These are phyloP conservation scores for Ambrosiella xylebori DNA, from an alignment of 2,329 filamentous ascomycete species.

Conservation along the genomic window DNA sequence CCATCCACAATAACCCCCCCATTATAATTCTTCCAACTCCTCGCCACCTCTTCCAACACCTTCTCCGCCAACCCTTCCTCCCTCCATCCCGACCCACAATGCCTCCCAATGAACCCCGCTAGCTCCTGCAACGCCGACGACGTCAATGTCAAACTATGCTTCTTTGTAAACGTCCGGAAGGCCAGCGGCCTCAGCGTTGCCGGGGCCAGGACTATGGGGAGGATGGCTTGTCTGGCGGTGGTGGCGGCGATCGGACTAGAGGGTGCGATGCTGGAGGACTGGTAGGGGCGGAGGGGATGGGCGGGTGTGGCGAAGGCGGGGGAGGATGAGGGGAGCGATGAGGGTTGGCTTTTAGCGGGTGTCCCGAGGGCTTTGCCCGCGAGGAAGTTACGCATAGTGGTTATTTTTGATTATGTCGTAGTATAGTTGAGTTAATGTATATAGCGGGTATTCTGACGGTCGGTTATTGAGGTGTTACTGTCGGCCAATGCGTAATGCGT, in stretches of 20 bases:
- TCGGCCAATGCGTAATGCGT: not conserved
- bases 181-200: constrained; percentile 76
- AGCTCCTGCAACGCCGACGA: constrained; percentile 72
- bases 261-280: constrained; percentile 26
- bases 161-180: constrained; percentile 93
- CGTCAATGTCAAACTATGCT: constrained; percentile 83
- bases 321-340: constrained; percentile 69
- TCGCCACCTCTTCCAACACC: constrained; percentile 79
- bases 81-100: constrained; percentile 91
- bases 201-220: constrained; percentile 79
- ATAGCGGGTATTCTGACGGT: not conserved
- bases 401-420: not conserved
- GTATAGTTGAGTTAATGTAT: not conserved
- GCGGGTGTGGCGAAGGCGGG: constrained; percentile 78
- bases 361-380: constrained; percentile 13
- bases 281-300: constrained; percentile 55
- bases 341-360: constrained; percentile 20
- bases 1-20: constrained; percentile 87
- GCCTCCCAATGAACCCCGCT: constrained; percentile 75
- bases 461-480: not conserved
- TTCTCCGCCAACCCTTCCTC: constrained; percentile 87
- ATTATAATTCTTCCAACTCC: constrained; percentile 77
- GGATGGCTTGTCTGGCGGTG: constrained; percentile 32
- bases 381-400: constrained; percentile 13
- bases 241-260: constrained; percentile 11